Conservation (phyloP, 1,139 yeast species). For the Komagataea norvegica region DNA sequence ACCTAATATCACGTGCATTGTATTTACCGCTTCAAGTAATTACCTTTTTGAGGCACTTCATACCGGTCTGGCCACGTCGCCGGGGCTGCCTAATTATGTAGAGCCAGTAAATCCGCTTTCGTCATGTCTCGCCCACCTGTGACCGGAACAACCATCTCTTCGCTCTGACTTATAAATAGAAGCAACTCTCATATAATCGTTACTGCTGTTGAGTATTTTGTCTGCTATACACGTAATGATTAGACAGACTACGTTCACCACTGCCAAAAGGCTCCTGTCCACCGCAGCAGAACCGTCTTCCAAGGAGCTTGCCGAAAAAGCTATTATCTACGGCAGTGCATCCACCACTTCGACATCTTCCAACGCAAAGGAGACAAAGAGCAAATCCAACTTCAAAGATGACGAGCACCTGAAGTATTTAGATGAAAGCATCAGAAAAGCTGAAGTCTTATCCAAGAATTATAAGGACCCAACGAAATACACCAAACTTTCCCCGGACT, state of each 20-base stretch:
- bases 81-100: too few species aligned
- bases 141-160: too few species aligned
- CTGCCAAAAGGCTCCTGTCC: slow-evolving; percentile 10
- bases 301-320: slow-evolving; percentile 20
- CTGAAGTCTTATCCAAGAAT: slow-evolving; percentile 32
- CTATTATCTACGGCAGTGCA: slow-evolving; percentile 14
- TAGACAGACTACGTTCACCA: neutral
- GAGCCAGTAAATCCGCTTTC: too few species aligned
- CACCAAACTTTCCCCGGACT: slow-evolving; percentile 47
- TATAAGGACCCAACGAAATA: slow-evolving; percentile 40
- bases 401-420: slow-evolving; percentile 26
- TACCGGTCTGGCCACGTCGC: neutral
- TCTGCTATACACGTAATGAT: too few species aligned
- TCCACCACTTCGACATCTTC: neutral
- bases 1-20: too few species aligned
- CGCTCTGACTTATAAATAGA: too few species aligned
- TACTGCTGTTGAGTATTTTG: too few species aligned
- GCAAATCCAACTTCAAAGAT: neutral
- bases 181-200: too few species aligned
- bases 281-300: slow-evolving; percentile 19
- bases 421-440: slow-evolving; percentile 31
- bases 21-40: neutral
- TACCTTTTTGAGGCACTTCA: neutral
- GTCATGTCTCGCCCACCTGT: too few species aligned
- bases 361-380: slow-evolving; percentile 1